These are phyloP conservation scores for Kodamaea nitidulidarum DNA, from an alignment of 805 yeast genomes.

Conservation along the genomic window DNA sequence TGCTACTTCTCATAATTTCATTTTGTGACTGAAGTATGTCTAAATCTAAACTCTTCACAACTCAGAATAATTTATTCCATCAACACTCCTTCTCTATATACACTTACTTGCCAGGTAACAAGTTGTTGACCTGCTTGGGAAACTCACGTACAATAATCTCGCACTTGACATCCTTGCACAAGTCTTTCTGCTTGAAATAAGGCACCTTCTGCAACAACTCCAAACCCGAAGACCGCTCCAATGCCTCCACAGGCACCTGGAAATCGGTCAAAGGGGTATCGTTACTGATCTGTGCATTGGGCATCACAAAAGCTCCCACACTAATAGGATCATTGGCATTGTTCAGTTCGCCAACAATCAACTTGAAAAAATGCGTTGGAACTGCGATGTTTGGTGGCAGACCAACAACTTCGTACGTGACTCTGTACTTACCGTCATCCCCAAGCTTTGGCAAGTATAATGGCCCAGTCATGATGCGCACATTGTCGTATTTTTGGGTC, in stretches of 20 bases:
- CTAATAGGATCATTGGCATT: slow-evolving; percentile 47
- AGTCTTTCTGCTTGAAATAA: slow-evolving; percentile 47
- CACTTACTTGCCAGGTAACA: slow-evolving; percentile 12
- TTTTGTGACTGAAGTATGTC: no score
- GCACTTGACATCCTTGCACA: slow-evolving; percentile 81
- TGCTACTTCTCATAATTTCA: no score
- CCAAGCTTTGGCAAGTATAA: slow-evolving; percentile 76
- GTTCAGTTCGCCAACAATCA: slow-evolving; percentile 73
- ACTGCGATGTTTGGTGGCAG: slow-evolving; percentile 96
- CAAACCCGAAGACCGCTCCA: slow-evolving; percentile 83
- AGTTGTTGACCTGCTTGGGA: slow-evolving; percentile 36
- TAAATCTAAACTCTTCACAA: no score
- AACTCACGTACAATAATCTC: slow-evolving; percentile 80
- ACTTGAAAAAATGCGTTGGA: slow-evolving; percentile 94
- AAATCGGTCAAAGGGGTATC: slow-evolving; percentile 64
- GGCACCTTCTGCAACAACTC: slow-evolving; percentile 73
- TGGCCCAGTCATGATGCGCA: slow-evolving; percentile 91
- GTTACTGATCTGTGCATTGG: slow-evolving; percentile 79
- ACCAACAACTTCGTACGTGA: slow-evolving; percentile 88
- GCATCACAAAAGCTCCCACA: slow-evolving; percentile 91
- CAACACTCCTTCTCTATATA: neutral
- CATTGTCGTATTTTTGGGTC: slow-evolving; percentile 65
- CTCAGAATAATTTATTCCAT: no score
- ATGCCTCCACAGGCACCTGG: slow-evolving; percentile 84
- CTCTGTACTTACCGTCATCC: slow-evolving; percentile 82